Percentiles rank a stretch among this genome's conserved stretches.
Conservation (phyloP, 2,329 filamentous ascomycete species). For the Xylariomycetidae sp. region DNA sequence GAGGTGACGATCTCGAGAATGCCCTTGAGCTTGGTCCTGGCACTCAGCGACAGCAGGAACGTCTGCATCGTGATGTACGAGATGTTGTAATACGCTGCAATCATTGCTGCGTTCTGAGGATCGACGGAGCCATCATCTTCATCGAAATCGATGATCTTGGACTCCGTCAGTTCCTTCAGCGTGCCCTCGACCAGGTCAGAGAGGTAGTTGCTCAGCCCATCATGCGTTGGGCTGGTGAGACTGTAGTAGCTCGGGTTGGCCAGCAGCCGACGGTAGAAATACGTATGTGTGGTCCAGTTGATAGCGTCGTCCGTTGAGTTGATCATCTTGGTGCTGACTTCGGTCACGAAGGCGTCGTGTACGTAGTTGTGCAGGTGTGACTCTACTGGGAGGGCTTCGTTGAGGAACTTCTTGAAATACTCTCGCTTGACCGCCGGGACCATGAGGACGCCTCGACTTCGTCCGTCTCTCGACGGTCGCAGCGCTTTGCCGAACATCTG, state of each 20-base stretch:
- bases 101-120: constrained; percentile 94
- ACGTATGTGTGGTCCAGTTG: constrained; percentile 97
- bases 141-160: constrained; percentile 92
- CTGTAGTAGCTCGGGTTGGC: constrained; percentile 97
- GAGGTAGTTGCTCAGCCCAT: constrained; percentile 87
- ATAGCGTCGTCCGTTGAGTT: constrained; percentile 94
- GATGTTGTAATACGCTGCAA: constrained; percentile 98
- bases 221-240: constrained; percentile 79
- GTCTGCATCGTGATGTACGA: constrained; percentile 99
- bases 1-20: constrained; percentile 96
- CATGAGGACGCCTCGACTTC: constrained; percentile 91
- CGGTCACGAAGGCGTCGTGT: constrained; percentile 93
- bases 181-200: constrained; percentile 94
- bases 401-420: constrained; percentile 98
- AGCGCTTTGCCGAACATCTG: constrained; percentile 98
- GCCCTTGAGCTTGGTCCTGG: constrained; percentile 89
- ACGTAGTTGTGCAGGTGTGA: constrained; percentile 88
- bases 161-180: constrained; percentile 81
- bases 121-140: constrained; percentile 87
- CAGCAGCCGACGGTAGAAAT: constrained; percentile 90
- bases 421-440: constrained; percentile 89
- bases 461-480: constrained; percentile 69
- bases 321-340: constrained; percentile 94
- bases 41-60: constrained; percentile 83
- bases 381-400: constrained; percentile 92